These are phyloP conservation scores for Excoecaria agallocha DNA, from an alignment of 345 rosid genomes.

Conservation along the genomic window DNA sequence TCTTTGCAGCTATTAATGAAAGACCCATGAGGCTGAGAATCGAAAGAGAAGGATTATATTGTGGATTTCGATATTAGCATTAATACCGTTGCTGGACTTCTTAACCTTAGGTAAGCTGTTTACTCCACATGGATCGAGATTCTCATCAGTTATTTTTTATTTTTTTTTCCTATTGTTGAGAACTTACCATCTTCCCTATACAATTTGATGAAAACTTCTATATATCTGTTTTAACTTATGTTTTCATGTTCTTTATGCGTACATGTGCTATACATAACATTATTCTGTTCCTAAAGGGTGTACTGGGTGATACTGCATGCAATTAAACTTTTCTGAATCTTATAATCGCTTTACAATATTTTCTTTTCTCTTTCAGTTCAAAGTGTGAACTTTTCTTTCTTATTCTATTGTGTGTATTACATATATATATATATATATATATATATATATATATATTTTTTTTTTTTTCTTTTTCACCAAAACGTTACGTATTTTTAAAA, in stretches of 20 bases:
- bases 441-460: too few species aligned
- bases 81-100: slow-evolving; percentile 97
- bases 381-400: not conserved
- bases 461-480: not conserved
- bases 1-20: too few species aligned
- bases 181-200: not conserved
- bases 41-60: too few species aligned
- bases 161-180: not conserved
- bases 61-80: slow-evolving; percentile 98
- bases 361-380: not conserved
- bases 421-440: too few species aligned
- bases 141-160: slow-evolving; percentile 6
- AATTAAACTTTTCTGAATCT: too few species aligned
- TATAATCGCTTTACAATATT: not conserved
- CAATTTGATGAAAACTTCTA: not conserved
- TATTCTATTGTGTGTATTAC: not conserved
- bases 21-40: too few species aligned
- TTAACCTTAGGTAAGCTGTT: slow-evolving; percentile 86
- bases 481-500: not conserved
- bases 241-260: not conserved
- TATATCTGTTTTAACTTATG: not conserved
- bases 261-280: not conserved
- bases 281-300: not conserved
- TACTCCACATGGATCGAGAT: slow-evolving; percentile 4
- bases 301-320: not conserved